Conservation (phyloP, 1,284 basidiomycete species). For the Apiotrichum sp. region DNA sequence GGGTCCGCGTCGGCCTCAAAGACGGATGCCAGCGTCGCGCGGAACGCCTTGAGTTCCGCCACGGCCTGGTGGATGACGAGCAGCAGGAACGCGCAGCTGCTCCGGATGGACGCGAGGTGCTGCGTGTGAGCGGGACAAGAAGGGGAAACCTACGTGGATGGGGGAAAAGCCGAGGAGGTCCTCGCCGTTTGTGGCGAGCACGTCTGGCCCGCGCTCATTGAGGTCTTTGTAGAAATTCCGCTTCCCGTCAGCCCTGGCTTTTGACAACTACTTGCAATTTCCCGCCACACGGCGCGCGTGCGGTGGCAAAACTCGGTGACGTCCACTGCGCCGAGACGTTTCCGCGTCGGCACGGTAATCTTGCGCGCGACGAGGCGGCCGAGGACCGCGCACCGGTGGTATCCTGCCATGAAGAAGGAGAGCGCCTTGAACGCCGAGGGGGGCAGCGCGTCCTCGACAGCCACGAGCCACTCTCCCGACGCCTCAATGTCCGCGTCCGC, state of each 20-base stretch:
- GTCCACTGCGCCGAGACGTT: constrained; percentile 23
- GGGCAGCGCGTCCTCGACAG: constrained; percentile 14
- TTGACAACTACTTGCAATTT: constrained; percentile 17
- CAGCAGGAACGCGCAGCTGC: constrained; percentile 24
- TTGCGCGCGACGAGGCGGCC: constrained; percentile 21
- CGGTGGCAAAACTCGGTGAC: constrained; percentile 20
- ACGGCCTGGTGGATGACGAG: constrained; percentile 28
- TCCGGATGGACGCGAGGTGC: constrained; percentile 20
- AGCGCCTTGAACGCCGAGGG: constrained; percentile 20
- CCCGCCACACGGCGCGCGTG: constrained; percentile 19
- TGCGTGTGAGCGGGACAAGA: neutral
- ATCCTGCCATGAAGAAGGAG: constrained; percentile 20
- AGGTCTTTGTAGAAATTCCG: constrained; percentile 12
- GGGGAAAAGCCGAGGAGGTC: constrained; percentile 32
- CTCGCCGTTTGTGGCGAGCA: constrained; percentile 13
- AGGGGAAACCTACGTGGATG: constrained; percentile 23
- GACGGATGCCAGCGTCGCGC: constrained; percentile 15
- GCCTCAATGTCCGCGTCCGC: constrained; percentile 24
- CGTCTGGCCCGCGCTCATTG: constrained; percentile 5
- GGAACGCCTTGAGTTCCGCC: constrained; percentile 26
- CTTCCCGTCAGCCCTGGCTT: neutral
- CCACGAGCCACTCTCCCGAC: constrained; percentile 21
- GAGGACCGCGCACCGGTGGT: constrained; percentile 18
- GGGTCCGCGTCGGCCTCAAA: neutral
- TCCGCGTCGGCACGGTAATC: constrained; percentile 12